A percentile compares a stretch with the other conserved stretches of the same genome.
Evolutionary conservation across 2,329 filamentous ascomycete genomes (phyloP).

Genomic region (Pestalotiopsis sp.): DNA sequence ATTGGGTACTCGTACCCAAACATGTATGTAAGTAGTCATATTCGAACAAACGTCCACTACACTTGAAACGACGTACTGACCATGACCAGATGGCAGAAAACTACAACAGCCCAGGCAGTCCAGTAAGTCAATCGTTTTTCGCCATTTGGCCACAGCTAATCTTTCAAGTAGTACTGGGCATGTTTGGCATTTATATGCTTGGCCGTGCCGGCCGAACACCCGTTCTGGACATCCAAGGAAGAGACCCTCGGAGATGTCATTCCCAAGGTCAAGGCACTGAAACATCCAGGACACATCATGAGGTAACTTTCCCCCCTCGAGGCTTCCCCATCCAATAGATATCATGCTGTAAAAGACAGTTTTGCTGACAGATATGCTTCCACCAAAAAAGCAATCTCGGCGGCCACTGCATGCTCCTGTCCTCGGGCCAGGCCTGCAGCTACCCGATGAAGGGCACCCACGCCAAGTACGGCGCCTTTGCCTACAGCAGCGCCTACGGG

Average conservation of each 20-base stretch:
- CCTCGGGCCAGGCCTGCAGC: slow-evolving; percentile 77
- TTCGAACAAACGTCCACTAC: not conserved
- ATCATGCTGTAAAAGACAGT: not conserved
- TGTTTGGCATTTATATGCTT: slow-evolving; percentile 76
- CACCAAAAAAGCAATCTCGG: slow-evolving; percentile 53
- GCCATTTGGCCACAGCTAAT: not conserved
- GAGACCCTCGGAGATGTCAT: slow-evolving; percentile 57
- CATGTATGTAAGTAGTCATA: slow-evolving; percentile 56
- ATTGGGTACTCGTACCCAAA: slow-evolving; percentile 79
- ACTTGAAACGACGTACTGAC: slow-evolving; percentile 12
- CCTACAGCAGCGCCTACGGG: slow-evolving; percentile 73
- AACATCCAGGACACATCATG: slow-evolving; percentile 73
- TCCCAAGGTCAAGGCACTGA: slow-evolving; percentile 59
- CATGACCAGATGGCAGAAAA: slow-evolving; percentile 68
- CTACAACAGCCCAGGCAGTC: slow-evolving; percentile 75
- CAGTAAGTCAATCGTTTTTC: slow-evolving; percentile 36
- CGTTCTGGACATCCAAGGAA: slow-evolving; percentile 73
- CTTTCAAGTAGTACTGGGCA: slow-evolving; percentile 66
- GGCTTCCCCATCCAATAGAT: not conserved
- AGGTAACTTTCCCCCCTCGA: slow-evolving; percentile 32
- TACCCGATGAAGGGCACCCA: slow-evolving; percentile 81
- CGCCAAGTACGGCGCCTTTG: slow-evolving; percentile 79
- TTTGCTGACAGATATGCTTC: slow-evolving; percentile 9
- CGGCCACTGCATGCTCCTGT: slow-evolving; percentile 75
- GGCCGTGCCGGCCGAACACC: slow-evolving; percentile 66